Percentiles rank a stretch among this genome's conserved stretches.
Evolutionary conservation across 2,329 filamentous ascomycete genomes (phyloP).

Genomic region (Aureobasidium musti): DNA sequence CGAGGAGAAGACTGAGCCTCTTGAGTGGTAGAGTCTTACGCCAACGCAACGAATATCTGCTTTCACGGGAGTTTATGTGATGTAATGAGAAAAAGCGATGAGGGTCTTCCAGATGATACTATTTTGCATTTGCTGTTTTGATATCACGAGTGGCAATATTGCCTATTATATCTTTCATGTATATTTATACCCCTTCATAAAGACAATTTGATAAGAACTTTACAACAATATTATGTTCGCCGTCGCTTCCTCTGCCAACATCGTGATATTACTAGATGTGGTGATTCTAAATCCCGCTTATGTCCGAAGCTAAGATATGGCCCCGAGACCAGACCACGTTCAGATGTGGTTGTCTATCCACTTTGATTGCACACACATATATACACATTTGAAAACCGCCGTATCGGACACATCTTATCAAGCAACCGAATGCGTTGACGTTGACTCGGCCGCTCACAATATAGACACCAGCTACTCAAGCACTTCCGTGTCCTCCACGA

Average conservation of each 20-base stretch:
- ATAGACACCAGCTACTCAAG: too few species aligned
- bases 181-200: not conserved
- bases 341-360: not conserved
- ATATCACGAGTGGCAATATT: not conserved
- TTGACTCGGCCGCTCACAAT: not conserved
- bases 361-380: not conserved
- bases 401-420: too few species aligned
- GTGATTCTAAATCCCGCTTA: too few species aligned
- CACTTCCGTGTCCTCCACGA: not conserved
- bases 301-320: too few species aligned
- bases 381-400: not conserved
- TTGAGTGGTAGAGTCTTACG: conserved; percentile 70
- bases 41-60: conserved; percentile 13
- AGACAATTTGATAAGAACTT: not conserved
- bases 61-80: conserved; percentile 8
- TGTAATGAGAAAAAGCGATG: conserved; percentile 12
- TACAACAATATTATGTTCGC: not conserved
- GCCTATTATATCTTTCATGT: conserved; percentile 5
- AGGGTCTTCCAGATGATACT: not conserved
- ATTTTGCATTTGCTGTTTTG: conserved; percentile 6
- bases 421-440: too few species aligned
- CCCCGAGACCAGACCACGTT: too few species aligned
- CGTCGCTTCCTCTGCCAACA: not conserved
- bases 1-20: conserved; percentile 77
- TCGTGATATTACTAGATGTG: not conserved